Evolutionary conservation across 2,329 filamentous ascomycete species (phyloP), one percentile per base, ranked within the genome.

Genomic region (Xylariaceae sp.): DNA sequence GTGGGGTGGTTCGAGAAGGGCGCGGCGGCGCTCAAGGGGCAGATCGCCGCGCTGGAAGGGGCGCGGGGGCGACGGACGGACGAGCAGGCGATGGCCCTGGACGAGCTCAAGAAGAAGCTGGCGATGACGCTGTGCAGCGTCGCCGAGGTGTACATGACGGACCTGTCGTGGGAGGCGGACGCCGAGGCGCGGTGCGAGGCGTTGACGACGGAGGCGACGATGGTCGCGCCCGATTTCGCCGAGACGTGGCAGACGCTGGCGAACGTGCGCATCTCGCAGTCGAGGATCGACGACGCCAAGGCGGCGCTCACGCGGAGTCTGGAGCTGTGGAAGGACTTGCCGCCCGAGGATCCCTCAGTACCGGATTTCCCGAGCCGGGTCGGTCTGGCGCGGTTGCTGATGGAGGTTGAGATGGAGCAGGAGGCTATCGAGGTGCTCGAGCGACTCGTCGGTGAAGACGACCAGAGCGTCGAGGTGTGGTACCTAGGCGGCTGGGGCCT

Each of bases 91-190:
- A 41, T 19, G 33, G 47, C 68, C 18, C 56, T 81, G 31, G 76
- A 83, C 19, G 87, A 78, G 64, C 87, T 88, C 71, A 85, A 85
- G 62, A 73, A 75, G 51, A 93, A 93, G 65, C 74, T 97, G 28
- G 88, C 89, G 2, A 89, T 89, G 54, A 88, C 90, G n/a, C 76
- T 98, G 28, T 98, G 94, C 65, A 89, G 87, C 19, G 88, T 97
- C 46, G 83, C 88, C 6, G 93, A 98, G 69, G 89, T 98, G 37
- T 98, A 96, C 72, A 98, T 98, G 93, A 98, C 93, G 9, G 93
- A 98, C 69, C 69, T 97, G 55, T 93, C 87, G 56, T 93, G 79
- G 88, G 90, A 96, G 66, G 81, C 83, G 39, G 89, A 96, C 59
- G 93, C 91, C 4, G 93, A 98, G 69, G 72, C 78, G 51, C 79